Percentiles rank a stretch among this genome's conserved stretches.
phyloP scores from a whole-genome alignment of 768 basidiomycete genomes.

The Lactarius trivialis region DNA sequence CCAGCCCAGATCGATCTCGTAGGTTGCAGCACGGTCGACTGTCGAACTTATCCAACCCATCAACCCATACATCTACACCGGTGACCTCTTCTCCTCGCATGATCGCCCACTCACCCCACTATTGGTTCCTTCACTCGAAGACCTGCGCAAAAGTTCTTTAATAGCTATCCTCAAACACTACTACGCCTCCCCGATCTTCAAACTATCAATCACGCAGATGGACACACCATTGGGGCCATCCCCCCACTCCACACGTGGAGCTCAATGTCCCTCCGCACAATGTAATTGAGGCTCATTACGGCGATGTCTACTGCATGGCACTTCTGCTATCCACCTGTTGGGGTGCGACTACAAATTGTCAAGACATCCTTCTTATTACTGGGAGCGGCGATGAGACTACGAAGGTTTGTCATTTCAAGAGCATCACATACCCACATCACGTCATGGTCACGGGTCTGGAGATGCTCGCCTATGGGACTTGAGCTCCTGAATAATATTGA shows the following conservation, averaged over 20 bases:
- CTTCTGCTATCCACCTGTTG: slow-evolving; percentile 38
- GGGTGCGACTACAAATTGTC: slow-evolving; percentile 31
- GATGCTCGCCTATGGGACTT: slow-evolving; percentile 42
- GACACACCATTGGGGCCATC: slow-evolving; percentile 24
- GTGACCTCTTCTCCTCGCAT: slow-evolving; percentile 85
- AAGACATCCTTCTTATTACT: slow-evolving; percentile 54
- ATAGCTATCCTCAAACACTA: slow-evolving; percentile 74
- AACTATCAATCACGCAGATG: slow-evolving; percentile 44
- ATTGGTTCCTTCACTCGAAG: slow-evolving; percentile 36
- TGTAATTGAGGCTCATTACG: slow-evolving; percentile 86
- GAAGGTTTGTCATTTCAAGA: slow-evolving; percentile 45
- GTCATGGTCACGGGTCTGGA: slow-evolving; percentile 51
- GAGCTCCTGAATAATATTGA: slow-evolving; percentile 57
- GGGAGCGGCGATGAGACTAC: slow-evolving; percentile 90
- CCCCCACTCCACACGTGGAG: slow-evolving; percentile 31
- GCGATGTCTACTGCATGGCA: slow-evolving; percentile 85
- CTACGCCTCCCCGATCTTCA: slow-evolving; percentile 60
- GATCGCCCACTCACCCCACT: slow-evolving; percentile 60
- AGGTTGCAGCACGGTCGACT: slow-evolving; percentile 88
- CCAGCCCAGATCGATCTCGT: not conserved
- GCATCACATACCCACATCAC: not conserved
- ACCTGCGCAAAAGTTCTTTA: slow-evolving; percentile 85
- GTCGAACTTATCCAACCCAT: slow-evolving; percentile 65
- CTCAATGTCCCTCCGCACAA: slow-evolving; percentile 59
- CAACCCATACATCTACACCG: slow-evolving; percentile 71